Base-by-base conservation (phyloP, 129 eudicot genomes). In the Deinandra increscens region DNA sequence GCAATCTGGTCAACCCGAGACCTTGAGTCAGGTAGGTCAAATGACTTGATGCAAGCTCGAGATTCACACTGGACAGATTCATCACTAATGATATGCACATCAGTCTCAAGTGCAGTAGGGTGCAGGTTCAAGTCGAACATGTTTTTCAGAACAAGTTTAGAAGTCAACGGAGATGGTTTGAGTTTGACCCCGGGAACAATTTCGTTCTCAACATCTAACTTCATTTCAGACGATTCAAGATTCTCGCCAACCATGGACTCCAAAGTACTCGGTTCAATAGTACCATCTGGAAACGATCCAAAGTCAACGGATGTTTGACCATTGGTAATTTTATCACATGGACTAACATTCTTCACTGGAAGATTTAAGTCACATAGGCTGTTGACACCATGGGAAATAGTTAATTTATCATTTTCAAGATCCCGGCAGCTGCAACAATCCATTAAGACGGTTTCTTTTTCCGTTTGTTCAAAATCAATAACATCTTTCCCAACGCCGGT, bases 61-160 rank as follows among this genome's bases (percentile, higher is more conserved):
- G 75, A 18, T 46, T 20, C 78, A 46, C 23, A 41, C 11, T 62
- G 64, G 53, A 66, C 51, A 58, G 81, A 50, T 7, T 64, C 71
- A 0, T 59, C 80, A 42, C 74, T 63, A 36, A 64, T 17, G n/a
- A 70, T 15, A 64, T 50, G 60, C 34, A 23, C 7, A 59, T 72
- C 78, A 39, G 76, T 70, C 55, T 66, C 83, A 59, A 66, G 72
- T 49, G 36, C 72, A 34, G 61, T 23, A 51, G 73, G 64, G 0
- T 61, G 78, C 36, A 55, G 72, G 48, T 81, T 80, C 29, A 73
- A 60, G 72, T 76, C 88, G 68, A 61, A 78, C 6, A 46, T 23
- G 68, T 55, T 60, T 53, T 69, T 72, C 5, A 43, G 39, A 37
- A 60, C 59, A 68, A 43, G 29, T 61, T 63, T 33, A 13, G 73